These are phyloP conservation scores for Leptographium lundbergii DNA, from an alignment of 2,329 filamentous ascomycete genomes.

Conservation along the genomic window DNA sequence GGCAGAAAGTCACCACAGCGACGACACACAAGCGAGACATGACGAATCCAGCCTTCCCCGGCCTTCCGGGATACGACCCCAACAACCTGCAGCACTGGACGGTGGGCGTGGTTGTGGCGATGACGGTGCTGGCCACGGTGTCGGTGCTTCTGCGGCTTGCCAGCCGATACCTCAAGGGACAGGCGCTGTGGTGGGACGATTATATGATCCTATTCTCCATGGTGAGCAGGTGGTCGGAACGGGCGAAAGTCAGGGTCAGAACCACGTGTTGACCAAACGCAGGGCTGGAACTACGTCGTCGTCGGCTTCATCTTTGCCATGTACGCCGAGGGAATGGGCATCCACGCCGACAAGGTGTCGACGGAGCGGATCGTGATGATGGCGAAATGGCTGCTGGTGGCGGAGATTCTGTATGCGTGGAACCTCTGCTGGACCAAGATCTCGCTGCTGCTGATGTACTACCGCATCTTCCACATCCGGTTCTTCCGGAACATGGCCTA, in stretches of 20 bases:
- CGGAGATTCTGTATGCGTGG: slow-evolving; percentile 34
- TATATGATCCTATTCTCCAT: slow-evolving; percentile 35
- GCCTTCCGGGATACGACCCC: slow-evolving; percentile 20
- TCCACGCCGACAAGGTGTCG: slow-evolving; percentile 28
- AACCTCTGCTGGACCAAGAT: slow-evolving; percentile 37
- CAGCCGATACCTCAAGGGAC: slow-evolving; percentile 28
- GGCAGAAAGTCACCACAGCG: not conserved
- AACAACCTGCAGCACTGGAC: slow-evolving; percentile 30
- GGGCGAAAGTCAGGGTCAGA: not conserved
- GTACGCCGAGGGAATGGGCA: slow-evolving; percentile 31
- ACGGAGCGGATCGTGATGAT: slow-evolving; percentile 26
- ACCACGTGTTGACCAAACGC: not conserved
- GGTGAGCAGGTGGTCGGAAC: slow-evolving; percentile 19
- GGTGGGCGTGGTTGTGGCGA: slow-evolving; percentile 24
- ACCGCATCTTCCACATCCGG: slow-evolving; percentile 34
- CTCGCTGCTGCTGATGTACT: slow-evolving; percentile 38
- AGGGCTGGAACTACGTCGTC: slow-evolving; percentile 29
- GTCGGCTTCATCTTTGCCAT: slow-evolving; percentile 36
- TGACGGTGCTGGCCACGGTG: slow-evolving; percentile 27
- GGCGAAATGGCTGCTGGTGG: slow-evolving; percentile 33
- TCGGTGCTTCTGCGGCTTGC: slow-evolving; percentile 27
- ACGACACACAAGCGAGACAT: not conserved
- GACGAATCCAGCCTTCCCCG: slow-evolving; percentile 8
- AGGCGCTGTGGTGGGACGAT: slow-evolving; percentile 37
- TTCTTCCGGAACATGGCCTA: slow-evolving; percentile 29